Evolutionary conservation across 345 rosid species (phyloP).

Genomic region (Boechera divaricarpa): DNA sequence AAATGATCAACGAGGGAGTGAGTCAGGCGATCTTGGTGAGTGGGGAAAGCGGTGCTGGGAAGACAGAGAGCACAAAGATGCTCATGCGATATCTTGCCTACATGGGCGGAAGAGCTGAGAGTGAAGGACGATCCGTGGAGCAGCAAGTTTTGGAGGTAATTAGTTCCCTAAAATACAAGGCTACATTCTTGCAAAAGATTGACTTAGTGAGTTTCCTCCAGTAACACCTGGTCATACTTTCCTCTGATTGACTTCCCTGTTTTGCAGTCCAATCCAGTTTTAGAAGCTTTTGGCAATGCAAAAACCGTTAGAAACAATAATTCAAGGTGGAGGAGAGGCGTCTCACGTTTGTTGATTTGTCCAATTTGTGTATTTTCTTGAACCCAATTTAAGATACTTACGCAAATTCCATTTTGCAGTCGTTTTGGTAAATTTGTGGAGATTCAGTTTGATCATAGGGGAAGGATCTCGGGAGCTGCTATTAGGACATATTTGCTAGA

Average conservation of each 20-base stretch:
- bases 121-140: slow-evolving; percentile 87
- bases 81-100: slow-evolving; percentile 94
- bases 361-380: slow-evolving; percentile 31
- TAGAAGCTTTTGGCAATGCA: slow-evolving; percentile 99
- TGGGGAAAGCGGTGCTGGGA: slow-evolving; percentile 99
- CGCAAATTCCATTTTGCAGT: slow-evolving; percentile 54
- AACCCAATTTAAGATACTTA: slow-evolving; percentile 29
- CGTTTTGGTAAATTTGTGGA: slow-evolving; percentile 99
- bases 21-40: slow-evolving; percentile 96
- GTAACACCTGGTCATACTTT: slow-evolving; percentile 4
- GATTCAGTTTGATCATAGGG: slow-evolving; percentile 81
- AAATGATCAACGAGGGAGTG: slow-evolving; percentile 84
- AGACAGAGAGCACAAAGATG: slow-evolving; percentile 98
- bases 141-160: slow-evolving; percentile 96
- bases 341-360: slow-evolving; percentile 15
- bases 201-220: slow-evolving; percentile 16
- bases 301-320: slow-evolving; percentile 97
- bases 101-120: slow-evolving; percentile 88
- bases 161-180: not conserved
- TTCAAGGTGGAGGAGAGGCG: slow-evolving; percentile 67
- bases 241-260: slow-evolving; percentile 28
- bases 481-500: slow-evolving; percentile 94
- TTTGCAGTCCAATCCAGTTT: slow-evolving; percentile 93
- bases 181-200: not conserved
- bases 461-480: slow-evolving; percentile 98